Evolutionary conservation across 495 filamentous ascomycete species (phyloP), one percentile per base, ranked within the genome.

Genomic region (Penicillium turbatum): DNA sequence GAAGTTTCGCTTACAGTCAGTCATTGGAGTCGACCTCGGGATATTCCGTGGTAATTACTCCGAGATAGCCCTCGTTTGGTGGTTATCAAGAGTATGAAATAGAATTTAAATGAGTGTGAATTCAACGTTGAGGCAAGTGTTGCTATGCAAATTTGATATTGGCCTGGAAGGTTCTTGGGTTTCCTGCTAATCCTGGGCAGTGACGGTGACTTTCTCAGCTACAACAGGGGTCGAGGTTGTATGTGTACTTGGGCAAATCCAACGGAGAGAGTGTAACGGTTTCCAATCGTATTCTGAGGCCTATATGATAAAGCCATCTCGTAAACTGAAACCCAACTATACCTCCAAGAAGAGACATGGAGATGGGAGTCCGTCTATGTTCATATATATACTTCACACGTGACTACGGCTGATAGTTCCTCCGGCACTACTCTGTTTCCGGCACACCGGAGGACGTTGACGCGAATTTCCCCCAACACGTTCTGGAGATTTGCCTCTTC

Each of bases 401-500:
- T 51, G 29, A 35, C 30, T 8, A 24, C 42, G 42, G 42, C 5
- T 17, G 26, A 49, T 49, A 8, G 15, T 36, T 30, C 29, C 15
- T 38, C 35, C 26, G n/a, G 11, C 30, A n/a, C 48, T 47, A 56
- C 40, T 19, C 54, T 52, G 6, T 19, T 51, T 57, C 29, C 15
- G 54, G 54, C 49, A 52, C 54, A 57, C 54, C 54, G 54, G 24
- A n/a, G 24, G n/a, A 10, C 10, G 16, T 34, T 34, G n/a, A 36
- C 8, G 29, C 16, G 9, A 46, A 13, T 15, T 31, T n/a, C n/a
- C 9, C 45, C 45, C 45, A 48, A 48, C 44, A 10, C 13, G 41
- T 43, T 37, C n/a, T 24, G 9, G 31, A 15, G 35, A 30, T 17
- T 32, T 37, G 13, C 11, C 12, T 27, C 8, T 27, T 29, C 12